phyloP scores from a whole-genome alignment of 768 basidiomycete genomes.

The Pisolithus tinctorius region DNA sequence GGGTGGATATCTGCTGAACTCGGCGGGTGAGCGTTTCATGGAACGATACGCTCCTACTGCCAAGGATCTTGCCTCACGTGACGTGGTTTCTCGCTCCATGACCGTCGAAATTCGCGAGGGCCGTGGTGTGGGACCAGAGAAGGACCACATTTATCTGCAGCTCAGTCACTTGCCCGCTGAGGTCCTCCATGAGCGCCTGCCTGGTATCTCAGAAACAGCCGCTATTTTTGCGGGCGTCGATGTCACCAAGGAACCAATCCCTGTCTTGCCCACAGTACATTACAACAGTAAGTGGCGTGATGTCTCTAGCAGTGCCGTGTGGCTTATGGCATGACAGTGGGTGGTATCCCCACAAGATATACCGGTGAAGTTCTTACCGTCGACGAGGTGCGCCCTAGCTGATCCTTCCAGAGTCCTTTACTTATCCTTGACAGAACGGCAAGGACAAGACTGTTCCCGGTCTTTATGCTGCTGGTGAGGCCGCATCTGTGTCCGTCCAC shows the following conservation, averaged over 20 bases:
- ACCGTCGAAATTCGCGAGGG: constrained; percentile 98
- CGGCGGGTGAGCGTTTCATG: constrained; percentile 99
- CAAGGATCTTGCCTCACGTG: constrained; percentile 98
- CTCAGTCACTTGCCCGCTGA: constrained; percentile 96
- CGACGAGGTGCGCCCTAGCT: constrained; percentile 44
- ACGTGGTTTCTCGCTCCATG: constrained; percentile 99
- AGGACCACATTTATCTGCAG: constrained; percentile 95
- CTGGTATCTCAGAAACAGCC: constrained; percentile 99
- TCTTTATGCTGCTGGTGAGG: constrained; percentile 97
- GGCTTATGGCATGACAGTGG: constrained; percentile 52
- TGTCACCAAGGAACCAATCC: constrained; percentile 99
- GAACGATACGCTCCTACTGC: constrained; percentile 99
- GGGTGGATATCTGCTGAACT: constrained; percentile 97
- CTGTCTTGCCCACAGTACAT: constrained; percentile 96
- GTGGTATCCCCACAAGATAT: constrained; percentile 98
- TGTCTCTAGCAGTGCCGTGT: neutral
- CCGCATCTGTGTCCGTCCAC: constrained; percentile 97
- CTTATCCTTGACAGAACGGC: constrained; percentile 45
- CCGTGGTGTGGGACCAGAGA: constrained; percentile 96
- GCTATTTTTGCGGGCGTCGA: constrained; percentile 99
- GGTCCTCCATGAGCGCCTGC: constrained; percentile 91
- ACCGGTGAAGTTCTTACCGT: constrained; percentile 93
- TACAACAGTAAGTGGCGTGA: constrained; percentile 77
- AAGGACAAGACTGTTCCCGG: constrained; percentile 94
- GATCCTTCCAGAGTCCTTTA: neutral